Evolutionary conservation across 345 rosid species (phyloP).

Genomic region (Lepidium africanum): DNA sequence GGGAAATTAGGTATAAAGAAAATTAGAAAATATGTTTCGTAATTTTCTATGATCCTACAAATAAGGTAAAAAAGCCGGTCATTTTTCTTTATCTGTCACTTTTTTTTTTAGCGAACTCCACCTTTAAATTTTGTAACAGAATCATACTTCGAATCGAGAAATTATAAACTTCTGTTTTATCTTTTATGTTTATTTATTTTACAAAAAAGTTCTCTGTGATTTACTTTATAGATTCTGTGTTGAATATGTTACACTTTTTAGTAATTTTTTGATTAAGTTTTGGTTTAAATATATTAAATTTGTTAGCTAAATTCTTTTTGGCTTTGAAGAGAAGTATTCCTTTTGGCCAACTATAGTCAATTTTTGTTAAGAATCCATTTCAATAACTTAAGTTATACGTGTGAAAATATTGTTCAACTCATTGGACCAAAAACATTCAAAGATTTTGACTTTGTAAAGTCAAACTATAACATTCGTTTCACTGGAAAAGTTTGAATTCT

Average conservation of each 20-base stretch:
- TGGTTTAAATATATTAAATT: background rate
- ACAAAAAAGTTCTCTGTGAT: background rate
- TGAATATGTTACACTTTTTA: background rate
- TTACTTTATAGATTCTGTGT: background rate
- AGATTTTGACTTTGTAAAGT: constrained; percentile 18
- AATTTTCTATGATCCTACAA: too few relatives aligned
- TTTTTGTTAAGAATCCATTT: constrained; percentile 4
- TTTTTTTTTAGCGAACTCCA: too few relatives aligned
- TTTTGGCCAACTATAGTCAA: constrained; percentile 23
- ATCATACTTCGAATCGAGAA: too few relatives aligned
- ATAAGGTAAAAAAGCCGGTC: too few relatives aligned
- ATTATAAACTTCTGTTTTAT: too few relatives aligned
- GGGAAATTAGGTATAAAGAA: too few relatives aligned
- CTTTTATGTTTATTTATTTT: too few relatives aligned
- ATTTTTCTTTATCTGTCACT: too few relatives aligned
- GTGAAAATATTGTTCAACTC: constrained; percentile 17
- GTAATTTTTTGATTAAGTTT: background rate
- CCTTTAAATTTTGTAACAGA: too few relatives aligned
- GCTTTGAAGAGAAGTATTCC: background rate
- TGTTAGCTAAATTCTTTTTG: background rate
- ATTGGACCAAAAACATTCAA: constrained; percentile 16
- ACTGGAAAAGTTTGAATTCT: background rate
- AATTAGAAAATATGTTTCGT: too few relatives aligned
- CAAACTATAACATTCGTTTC: constrained; percentile 14
- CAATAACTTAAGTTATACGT: background rate